Evolutionary conservation across 768 basidiomycete species (phyloP), one percentile per base, ranked within the genome.

Genomic region (Hygrophoropsis aurantiaca): DNA sequence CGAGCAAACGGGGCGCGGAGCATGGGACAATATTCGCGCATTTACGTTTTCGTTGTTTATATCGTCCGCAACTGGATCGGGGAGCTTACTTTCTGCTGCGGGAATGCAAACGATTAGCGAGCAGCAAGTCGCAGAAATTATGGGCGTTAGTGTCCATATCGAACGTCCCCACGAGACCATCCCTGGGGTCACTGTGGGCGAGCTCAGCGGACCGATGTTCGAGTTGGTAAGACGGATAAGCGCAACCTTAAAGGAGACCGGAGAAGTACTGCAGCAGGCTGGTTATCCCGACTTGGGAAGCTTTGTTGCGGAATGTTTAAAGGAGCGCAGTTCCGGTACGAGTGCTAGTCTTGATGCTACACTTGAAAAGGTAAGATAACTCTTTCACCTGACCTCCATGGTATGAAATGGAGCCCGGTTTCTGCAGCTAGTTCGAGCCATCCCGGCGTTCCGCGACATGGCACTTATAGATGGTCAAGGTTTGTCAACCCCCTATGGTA

Each of bases 391-490:
- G 42, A 32, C 15, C 27, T 27, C 40, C 34, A 21, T 26, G 36
- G 26, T 24, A 13, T 38, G 40, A 49, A 47, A 51, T 47, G 25
- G 34, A 50, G 20, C 20, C 7, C 32, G 27, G 23, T 13, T 47
- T 44, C 23, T 38, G n/a, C 58, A 93, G 87, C 73, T 94, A 33
- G 84, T 87, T 15, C 70, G 76, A 18, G 84, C 83, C 9, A 80
- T 94, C 50, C 92, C 92, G 26, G 87, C 82, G 5, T 94, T 95
- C 62, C 78, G 73, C 46, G 92, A 95, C 61, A 86, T 88, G 81
- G 73, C 78, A 20, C 47, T 75, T 5, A 80, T 93, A 9, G 65
- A 87, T 35, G 81, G 75, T 25, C 72, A 77, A 64, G 77, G 89
- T 89, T 58, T 52, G 80, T 70, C 6, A 35, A 16, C 36, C 36